Evolutionary conservation across 352 stramenopile genomes (phyloP), one percentile per base, ranked within the genome.

Genomic region (Phytopythium helicoides): DNA sequence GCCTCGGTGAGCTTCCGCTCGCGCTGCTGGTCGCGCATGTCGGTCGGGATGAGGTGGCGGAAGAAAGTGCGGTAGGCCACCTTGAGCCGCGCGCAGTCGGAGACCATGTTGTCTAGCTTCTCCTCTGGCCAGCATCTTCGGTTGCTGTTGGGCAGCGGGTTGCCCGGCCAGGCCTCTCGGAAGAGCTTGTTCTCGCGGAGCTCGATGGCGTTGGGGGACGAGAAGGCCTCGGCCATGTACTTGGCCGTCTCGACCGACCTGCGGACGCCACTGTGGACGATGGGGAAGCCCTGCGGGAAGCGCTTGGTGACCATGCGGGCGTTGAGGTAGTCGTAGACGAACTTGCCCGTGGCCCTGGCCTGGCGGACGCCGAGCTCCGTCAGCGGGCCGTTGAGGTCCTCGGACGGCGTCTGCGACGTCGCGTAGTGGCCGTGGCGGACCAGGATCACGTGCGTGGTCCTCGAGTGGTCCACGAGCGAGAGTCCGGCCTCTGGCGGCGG

Each of bases 41-140:
- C 79, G 46, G 76, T 60, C 10, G 79, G 73, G 58, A 87, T 76
- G 45, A 87, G 38, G 54, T 89, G 79, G 10, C 79, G 76, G 52
- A 89, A 89, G 67, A 68, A 77, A 34, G 67, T 84, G 41, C 79
- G 75, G 56, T 83, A 89, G 26, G 75, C 63, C 51, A 85, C 54
- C 39, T 85, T 82, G 21, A 89, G 58, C 2, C 79, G 73, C 52
- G 79, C 74, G 36, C 70, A 81, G 44, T 89, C 79, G 22, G 76
- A 71, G 35, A 85, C 78, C 73, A 89, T 89, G 58, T 80, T 87
- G 58, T 87, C 79, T 38, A 87, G 57, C 38, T 87, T 87, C 57
- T 89, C 76, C 49, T n/a, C 75, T 65, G 34, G 75, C 55, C 42
- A 89, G 52, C 60, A 81, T 64, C 70, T 85, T 78, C 68, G 79